Conservation (phyloP, 2,329 filamentous ascomycete genomes). For the Apiospora saccharicola region DNA sequence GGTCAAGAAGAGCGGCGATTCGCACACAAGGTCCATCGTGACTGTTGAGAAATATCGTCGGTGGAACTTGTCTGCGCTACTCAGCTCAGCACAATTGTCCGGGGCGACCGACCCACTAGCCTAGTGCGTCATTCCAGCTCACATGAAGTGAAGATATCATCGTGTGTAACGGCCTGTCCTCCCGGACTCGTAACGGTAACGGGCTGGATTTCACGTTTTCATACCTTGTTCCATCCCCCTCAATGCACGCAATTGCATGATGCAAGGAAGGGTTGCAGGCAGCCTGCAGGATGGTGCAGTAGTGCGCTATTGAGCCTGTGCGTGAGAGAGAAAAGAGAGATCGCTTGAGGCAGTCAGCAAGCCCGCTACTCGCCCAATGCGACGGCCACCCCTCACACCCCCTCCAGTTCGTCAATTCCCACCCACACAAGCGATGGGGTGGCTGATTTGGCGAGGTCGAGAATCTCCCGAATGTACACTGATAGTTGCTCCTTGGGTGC, state of each 20-base stretch:
- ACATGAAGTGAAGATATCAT: not conserved
- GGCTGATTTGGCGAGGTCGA: not conserved
- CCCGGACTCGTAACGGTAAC: constrained; percentile 1
- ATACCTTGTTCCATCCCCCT: not conserved
- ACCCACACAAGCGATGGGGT: not conserved
- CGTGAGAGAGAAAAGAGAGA: not conserved
- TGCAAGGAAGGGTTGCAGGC: constrained; percentile 11
- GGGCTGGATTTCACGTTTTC: constrained; percentile 10
- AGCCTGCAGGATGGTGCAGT: constrained; percentile 1
- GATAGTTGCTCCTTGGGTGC: not conserved
- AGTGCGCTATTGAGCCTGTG: constrained; percentile 6
- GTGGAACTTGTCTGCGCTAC: not conserved
- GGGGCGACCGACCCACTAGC: not conserved
- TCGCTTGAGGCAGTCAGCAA: not conserved
- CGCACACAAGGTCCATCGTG: not conserved
- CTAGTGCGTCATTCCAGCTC: not conserved
- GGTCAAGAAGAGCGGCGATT: not conserved
- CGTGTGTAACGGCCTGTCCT: not conserved
- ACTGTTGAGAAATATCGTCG: not conserved
- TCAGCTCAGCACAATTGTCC: not conserved
- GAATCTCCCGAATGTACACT: not conserved
- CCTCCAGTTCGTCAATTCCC: constrained; percentile 16
- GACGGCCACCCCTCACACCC: constrained; percentile 14
- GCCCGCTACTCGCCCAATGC: not conserved
- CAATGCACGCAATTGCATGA: constrained; percentile 20